Evolutionary conservation across 805 yeast species (phyloP), one percentile per base, ranked within the genome.

Genomic region (Pichia insulana): DNA sequence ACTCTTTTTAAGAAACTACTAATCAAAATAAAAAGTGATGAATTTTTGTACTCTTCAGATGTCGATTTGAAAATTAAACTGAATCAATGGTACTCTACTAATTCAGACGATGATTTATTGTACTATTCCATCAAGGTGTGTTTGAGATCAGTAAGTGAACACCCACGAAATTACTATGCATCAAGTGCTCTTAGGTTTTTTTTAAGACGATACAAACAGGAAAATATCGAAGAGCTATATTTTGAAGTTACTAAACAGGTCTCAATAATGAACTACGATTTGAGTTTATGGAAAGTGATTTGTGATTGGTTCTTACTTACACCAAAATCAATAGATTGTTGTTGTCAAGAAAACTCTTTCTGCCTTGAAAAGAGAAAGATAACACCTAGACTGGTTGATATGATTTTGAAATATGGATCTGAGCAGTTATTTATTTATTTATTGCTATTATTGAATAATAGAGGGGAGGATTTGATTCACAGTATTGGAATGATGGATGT

Each of bases 151-250:
- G 64, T 65, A 0, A 52, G 45, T 19, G 45, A 53, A 11, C 80
- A 74, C 49, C 68, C 68, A 9, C 51, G 63, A 34, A 74, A 72
- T 51, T 74, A 74, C 50, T 73, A 73, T 42, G 74, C 77, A 0
- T 64, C 71, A 65, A 51, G 57, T n/a, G 59, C 64, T 44, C 57
- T 69, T 4, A 37, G 55, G 37, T 50, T 41, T 40, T 47, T 49
- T 39, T 36, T 49, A 34, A 13, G 40, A 10, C 6, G 20, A 33
- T 12, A 16, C 4, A 5, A 7, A 11, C 15, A 11, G 12, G 4
- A 8, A 13, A 18, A 20, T 17, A 10, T 18, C n/a, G 35, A 11
- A 28, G 31, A 7, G 15, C 6, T 12, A 12, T 28, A 5, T 28
- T 28, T 28, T 28, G 31, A 12, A 28, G 5, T 12, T 12, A 5